phyloP scores from a whole-genome alignment of 306 rosid genomes.

The Prinsepia uniflora region DNA sequence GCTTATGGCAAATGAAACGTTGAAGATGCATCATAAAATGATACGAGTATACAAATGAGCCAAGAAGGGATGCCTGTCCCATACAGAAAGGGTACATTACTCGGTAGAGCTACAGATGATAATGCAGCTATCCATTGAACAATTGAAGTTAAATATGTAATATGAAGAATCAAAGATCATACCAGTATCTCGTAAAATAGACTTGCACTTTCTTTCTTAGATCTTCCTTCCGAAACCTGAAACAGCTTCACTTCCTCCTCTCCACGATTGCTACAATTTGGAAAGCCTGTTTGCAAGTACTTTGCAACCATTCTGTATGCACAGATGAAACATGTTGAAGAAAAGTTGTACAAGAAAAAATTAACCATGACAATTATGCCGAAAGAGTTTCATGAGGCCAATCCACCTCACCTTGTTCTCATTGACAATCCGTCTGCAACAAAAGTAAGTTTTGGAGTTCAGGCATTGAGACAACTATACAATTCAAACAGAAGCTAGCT shows the following conservation, averaged over 20 bases:
- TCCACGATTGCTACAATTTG: slow-evolving; percentile 23
- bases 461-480: slow-evolving; percentile 12
- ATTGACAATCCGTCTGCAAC: slow-evolving; percentile 65
- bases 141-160: too few relatives aligned
- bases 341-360: slow-evolving; percentile 13
- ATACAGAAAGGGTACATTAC: too few relatives aligned
- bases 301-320: slow-evolving; percentile 55
- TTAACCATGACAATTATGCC: not conserved
- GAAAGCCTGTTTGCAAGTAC: slow-evolving; percentile 44
- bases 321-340: slow-evolving; percentile 17
- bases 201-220: slow-evolving; percentile 63
- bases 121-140: too few relatives aligned
- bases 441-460: slow-evolving; percentile 32
- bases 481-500: slow-evolving; percentile 17
- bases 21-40: too few relatives aligned
- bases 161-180: slow-evolving; percentile 16
- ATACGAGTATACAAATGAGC: too few relatives aligned
- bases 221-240: slow-evolving; percentile 34
- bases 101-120: too few relatives aligned
- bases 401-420: slow-evolving; percentile 60
- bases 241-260: slow-evolving; percentile 45
- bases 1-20: not conserved
- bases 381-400: slow-evolving; percentile 20
- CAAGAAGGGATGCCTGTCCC: too few relatives aligned
- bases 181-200: slow-evolving; percentile 86